Evolutionary conservation across 2,329 filamentous ascomycete genomes (phyloP).

Genomic region (Diplocarpon mali): DNA sequence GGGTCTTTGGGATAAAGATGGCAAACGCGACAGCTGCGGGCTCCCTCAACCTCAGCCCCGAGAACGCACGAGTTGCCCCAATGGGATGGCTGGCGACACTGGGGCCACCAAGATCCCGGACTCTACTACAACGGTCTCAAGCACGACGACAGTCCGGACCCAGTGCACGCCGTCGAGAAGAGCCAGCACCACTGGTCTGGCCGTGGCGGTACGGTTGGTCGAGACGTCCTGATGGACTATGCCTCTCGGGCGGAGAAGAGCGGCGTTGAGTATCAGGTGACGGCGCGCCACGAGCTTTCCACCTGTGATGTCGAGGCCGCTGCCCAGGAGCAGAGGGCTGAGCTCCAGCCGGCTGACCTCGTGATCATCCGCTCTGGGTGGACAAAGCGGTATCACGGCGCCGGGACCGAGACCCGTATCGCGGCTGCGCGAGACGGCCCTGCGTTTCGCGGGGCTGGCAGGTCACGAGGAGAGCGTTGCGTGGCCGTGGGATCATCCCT

Average conservation of each 20-base stretch:
- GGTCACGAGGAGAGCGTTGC: conserved; percentile 34
- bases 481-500: conserved; percentile 32
- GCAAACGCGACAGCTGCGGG: conserved; percentile 35
- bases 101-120: conserved; percentile 20
- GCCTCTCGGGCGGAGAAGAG: conserved; percentile 31
- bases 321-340: conserved; percentile 23
- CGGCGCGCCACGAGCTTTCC: conserved; percentile 20
- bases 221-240: conserved; percentile 43
- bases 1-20: conserved; percentile 36
- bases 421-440: conserved; percentile 29
- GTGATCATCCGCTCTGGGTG: conserved; percentile 40
- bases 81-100: conserved; percentile 35
- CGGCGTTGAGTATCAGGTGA: conserved; percentile 27
- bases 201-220: conserved; percentile 39
- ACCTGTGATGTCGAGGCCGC: conserved; percentile 19
- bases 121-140: conserved; percentile 26
- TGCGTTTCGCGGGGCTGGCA: conserved; percentile 32
- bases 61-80: conserved; percentile 32
- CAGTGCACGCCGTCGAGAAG: conserved; percentile 28
- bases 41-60: conserved; percentile 34
- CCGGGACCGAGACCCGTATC: conserved; percentile 27
- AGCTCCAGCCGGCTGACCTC: conserved; percentile 35
- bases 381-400: conserved; percentile 28
- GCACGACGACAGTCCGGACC: conserved; percentile 17
- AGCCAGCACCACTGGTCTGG: conserved; percentile 21